A percentile compares a stretch with the other conserved stretches of the same genome.
phyloP scores from a whole-genome alignment of 2,329 filamentous ascomycete genomes.

The Domatiomyces catenatus region DNA sequence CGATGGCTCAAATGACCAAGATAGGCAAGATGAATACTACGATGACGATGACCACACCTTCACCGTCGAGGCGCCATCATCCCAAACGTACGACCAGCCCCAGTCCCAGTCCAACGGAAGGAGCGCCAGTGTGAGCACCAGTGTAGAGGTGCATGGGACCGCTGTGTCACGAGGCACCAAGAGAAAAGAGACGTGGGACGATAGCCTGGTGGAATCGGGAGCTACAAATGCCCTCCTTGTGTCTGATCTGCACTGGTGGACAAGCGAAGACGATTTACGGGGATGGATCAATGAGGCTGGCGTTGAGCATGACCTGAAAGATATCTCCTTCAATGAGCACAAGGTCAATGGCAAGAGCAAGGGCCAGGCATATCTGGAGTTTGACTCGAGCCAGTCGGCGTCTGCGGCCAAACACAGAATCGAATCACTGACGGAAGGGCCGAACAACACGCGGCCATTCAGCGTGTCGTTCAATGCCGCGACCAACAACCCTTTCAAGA shows the following conservation, averaged over 20 bases:
- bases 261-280: slow-evolving; percentile 83
- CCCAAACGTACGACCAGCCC: slow-evolving; percentile 17
- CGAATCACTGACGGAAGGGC: slow-evolving; percentile 43
- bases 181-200: slow-evolving; percentile 44
- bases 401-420: slow-evolving; percentile 73
- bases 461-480: slow-evolving; percentile 61
- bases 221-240: slow-evolving; percentile 63
- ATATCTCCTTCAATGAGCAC: slow-evolving; percentile 93
- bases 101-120: slow-evolving; percentile 8
- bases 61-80: slow-evolving; percentile 25
- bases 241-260: slow-evolving; percentile 92
- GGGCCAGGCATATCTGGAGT: slow-evolving; percentile 76
- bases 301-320: slow-evolving; percentile 71
- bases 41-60: slow-evolving; percentile 23
- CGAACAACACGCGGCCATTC: slow-evolving; percentile 49
- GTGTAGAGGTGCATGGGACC: background rate
- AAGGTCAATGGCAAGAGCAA: slow-evolving; percentile 99
- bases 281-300: slow-evolving; percentile 68
- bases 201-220: slow-evolving; percentile 41
- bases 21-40: background rate
- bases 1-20: background rate
- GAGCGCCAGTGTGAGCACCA: background rate
- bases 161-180: slow-evolving; percentile 41
- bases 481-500: slow-evolving; percentile 73
- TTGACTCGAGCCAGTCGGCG: slow-evolving; percentile 66